These are phyloP conservation scores for Canavalia ensiformis DNA, from an alignment of 306 rosid genomes.

Conservation along the genomic window DNA sequence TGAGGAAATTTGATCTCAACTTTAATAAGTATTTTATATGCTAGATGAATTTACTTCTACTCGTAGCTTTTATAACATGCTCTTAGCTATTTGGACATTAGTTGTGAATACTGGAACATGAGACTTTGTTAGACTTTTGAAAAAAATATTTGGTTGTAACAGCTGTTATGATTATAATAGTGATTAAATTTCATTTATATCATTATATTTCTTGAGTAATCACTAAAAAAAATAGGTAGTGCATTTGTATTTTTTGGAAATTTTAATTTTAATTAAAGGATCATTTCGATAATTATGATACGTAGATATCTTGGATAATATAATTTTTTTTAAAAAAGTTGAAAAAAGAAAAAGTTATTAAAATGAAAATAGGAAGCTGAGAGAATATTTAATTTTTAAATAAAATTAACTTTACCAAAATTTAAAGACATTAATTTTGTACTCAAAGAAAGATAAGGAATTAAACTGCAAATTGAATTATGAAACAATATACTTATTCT, in stretches of 20 bases:
- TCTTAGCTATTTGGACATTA: not conserved
- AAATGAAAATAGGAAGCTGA: no score
- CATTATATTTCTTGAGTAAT: not conserved
- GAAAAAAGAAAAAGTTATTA: no score
- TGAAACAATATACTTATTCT: no score
- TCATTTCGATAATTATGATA: conserved; percentile 14
- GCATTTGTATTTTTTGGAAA: not conserved
- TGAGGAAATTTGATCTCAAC: no score
- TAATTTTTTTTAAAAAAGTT: not conserved
- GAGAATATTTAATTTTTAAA: no score
- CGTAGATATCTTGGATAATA: conserved; percentile 43
- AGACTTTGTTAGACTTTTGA: not conserved
- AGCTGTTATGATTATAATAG: not conserved
- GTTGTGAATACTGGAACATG: not conserved
- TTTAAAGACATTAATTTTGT: no score
- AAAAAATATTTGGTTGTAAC: not conserved
- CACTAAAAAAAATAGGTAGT: no score
- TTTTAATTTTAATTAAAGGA: conserved; percentile 1
- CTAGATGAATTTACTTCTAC: no score
- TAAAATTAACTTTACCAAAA: no score
- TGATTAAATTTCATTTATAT: not conserved
- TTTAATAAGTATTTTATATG: not conserved
- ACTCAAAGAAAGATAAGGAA: no score
- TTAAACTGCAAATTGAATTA: no score
- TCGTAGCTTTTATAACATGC: not conserved